These are phyloP conservation scores for Cucurbitaria berberidis DNA, from an alignment of 2,329 filamentous ascomycete species.

Conservation along the genomic window DNA sequence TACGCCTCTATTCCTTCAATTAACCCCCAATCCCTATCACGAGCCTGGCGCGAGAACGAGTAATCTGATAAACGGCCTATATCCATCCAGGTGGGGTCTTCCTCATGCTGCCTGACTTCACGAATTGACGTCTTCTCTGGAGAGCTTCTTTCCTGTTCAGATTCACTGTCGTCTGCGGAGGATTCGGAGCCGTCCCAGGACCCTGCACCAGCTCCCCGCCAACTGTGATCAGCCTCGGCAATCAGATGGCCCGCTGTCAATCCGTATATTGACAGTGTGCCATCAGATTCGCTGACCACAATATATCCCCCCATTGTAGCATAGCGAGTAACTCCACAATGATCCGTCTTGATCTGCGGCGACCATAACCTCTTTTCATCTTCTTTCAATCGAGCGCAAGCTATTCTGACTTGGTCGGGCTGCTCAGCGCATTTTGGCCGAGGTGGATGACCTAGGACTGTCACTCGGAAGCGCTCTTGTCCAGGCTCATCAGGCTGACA, in stretches of 20 bases:
- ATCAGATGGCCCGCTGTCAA: constrained; percentile 6
- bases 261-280: not conserved
- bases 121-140: too few relatives aligned
- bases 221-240: too few relatives aligned
- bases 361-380: not conserved
- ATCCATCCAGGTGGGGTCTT: too few relatives aligned
- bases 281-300: not conserved
- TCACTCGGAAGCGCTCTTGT: constrained; percentile 3
- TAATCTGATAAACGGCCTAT: not conserved
- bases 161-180: too few relatives aligned
- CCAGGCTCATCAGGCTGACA: constrained; percentile 3
- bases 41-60: constrained; percentile 1
- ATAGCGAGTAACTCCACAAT: not conserved
- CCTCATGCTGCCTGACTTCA: too few relatives aligned
- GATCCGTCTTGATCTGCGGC: not conserved
- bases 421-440: not conserved
- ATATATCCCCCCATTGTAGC: constrained; percentile 3
- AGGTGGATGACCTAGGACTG: constrained; percentile 2
- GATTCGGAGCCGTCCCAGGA: too few relatives aligned
- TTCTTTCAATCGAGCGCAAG: not conserved
- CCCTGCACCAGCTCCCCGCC: too few relatives aligned
- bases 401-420: not conserved
- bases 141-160: too few relatives aligned
- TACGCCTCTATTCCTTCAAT: not conserved
- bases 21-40: constrained; percentile 5